These are phyloP conservation scores for Furcasterigmium furcatum DNA, from an alignment of 2,329 filamentous ascomycete genomes.

Conservation along the genomic window DNA sequence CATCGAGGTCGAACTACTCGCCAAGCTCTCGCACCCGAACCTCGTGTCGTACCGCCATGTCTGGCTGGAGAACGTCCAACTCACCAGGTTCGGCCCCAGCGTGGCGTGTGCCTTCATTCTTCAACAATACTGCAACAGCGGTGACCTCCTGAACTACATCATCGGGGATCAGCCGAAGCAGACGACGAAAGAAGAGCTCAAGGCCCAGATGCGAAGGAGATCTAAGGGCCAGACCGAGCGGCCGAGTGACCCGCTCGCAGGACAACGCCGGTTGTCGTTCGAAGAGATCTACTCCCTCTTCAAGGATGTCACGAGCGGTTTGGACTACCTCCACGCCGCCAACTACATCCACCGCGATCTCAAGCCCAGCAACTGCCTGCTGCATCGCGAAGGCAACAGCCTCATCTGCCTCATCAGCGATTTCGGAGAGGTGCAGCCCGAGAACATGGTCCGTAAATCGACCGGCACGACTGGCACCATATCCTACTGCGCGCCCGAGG, in stretches of 20 bases:
- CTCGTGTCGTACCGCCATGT: constrained; percentile 96
- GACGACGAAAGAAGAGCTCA: constrained; percentile 78
- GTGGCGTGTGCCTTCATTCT: constrained; percentile 96
- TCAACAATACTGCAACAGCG: constrained; percentile 94
- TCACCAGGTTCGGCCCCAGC: constrained; percentile 82
- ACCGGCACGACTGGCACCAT: constrained; percentile 95
- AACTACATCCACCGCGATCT: constrained; percentile 96
- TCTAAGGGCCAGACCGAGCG: constrained; percentile 75
- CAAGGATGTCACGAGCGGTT: constrained; percentile 87
- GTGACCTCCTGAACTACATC: constrained; percentile 86
- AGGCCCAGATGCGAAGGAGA: constrained; percentile 78
- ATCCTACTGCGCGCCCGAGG: constrained; percentile 95
- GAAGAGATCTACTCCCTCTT: constrained; percentile 98
- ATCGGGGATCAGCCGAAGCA: constrained; percentile 63
- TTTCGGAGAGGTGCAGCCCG: constrained; percentile 92
- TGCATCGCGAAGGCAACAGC: constrained; percentile 72
- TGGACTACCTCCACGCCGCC: constrained; percentile 84
- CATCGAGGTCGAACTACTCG: constrained; percentile 87
- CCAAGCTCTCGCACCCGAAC: constrained; percentile 90
- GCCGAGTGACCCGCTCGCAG: constrained; percentile 34
- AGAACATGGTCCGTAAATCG: constrained; percentile 77
- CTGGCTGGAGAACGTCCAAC: constrained; percentile 86
- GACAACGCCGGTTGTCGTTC: constrained; percentile 54
- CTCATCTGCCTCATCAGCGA: constrained; percentile 88
- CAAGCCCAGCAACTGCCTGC: constrained; percentile 91